Conservation (phyloP, 1,139 yeast species). For the Hemisphaericaspora xylofermentans region DNA sequence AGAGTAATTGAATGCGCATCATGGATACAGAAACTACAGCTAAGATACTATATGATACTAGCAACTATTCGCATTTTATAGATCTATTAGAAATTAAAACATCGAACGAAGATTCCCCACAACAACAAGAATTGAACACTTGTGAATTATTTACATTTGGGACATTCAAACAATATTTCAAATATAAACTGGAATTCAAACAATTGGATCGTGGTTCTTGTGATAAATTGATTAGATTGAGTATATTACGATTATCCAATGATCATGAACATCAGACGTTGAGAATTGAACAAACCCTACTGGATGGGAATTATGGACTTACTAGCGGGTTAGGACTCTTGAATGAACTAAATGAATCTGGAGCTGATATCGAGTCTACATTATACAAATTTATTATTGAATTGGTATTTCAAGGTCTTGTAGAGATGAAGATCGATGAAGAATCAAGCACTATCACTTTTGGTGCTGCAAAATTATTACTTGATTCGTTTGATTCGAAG, state of each 20-base stretch:
- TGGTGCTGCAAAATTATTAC: constrained; percentile 17
- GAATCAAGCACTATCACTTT: constrained; percentile 20
- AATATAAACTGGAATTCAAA: constrained; percentile 18
- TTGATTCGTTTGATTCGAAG: constrained; percentile 33
- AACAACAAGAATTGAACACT: constrained; percentile 18
- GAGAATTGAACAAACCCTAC: constrained; percentile 14
- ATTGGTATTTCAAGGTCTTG: constrained; percentile 25
- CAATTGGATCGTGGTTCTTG: constrained; percentile 15
- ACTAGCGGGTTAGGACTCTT: constrained; percentile 2
- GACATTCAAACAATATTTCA: constrained; percentile 25
- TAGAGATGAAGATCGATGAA: constrained; percentile 32
- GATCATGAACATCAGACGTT: constrained; percentile 25
- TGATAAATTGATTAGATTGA: constrained; percentile 29
- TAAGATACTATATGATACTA: constrained; percentile 4
- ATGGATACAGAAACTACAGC: constrained; percentile 6
- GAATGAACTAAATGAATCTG: neutral
- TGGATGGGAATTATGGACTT: constrained; percentile 21
- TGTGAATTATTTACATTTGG: constrained; percentile 44
- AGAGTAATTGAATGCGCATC: neutral
- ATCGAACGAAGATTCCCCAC: neutral
- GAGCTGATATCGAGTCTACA: neutral
- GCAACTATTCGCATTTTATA: constrained; percentile 9
- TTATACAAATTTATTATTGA: constrained; percentile 22
- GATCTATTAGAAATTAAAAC: constrained; percentile 7
- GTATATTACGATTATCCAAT: constrained; percentile 25